These are phyloP conservation scores for Gossypium mustelinum DNA, from an alignment of 345 rosid genomes.

Conservation along the genomic window DNA sequence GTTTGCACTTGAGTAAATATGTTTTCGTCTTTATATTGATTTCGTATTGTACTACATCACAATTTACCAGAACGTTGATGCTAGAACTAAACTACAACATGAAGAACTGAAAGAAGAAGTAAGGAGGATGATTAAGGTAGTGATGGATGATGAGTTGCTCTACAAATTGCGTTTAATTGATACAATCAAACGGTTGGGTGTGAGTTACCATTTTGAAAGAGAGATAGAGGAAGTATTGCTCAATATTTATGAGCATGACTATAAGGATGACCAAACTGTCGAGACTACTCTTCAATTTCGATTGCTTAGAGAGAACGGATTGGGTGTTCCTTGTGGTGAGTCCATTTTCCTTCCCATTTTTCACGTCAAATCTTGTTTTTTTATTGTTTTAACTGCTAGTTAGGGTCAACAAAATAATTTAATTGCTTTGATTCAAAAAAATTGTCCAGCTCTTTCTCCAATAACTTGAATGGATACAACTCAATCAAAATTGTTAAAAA, in stretches of 20 bases:
- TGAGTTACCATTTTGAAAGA: slow-evolving; percentile 19
- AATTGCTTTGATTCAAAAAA: too few relatives aligned
- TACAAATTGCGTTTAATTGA: slow-evolving; percentile 24
- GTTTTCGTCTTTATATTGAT: too few relatives aligned
- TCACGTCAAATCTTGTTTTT: neutral
- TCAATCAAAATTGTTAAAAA: too few relatives aligned
- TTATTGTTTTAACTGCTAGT: too few relatives aligned
- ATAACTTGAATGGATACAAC: too few relatives aligned
- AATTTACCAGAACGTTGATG: slow-evolving; percentile 3
- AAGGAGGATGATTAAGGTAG: slow-evolving; percentile 17
- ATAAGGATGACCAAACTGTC: neutral
- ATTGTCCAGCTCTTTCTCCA: too few relatives aligned
- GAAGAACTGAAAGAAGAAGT: slow-evolving; percentile 21
- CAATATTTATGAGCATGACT: neutral
- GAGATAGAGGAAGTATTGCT: slow-evolving; percentile 7
- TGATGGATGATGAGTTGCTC: neutral
- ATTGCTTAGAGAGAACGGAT: neutral
- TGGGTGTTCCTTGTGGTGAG: neutral
- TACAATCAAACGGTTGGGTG: slow-evolving; percentile 26
- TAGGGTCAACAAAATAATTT: too few relatives aligned
- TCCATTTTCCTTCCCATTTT: neutral
- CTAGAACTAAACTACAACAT: neutral
- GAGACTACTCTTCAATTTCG: neutral
- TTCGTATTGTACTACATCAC: neutral
- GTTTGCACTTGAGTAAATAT: too few relatives aligned